These are phyloP conservation scores for Rhizopogon vulgaris DNA, from an alignment of 768 basidiomycete species.

Conservation along the genomic window DNA sequence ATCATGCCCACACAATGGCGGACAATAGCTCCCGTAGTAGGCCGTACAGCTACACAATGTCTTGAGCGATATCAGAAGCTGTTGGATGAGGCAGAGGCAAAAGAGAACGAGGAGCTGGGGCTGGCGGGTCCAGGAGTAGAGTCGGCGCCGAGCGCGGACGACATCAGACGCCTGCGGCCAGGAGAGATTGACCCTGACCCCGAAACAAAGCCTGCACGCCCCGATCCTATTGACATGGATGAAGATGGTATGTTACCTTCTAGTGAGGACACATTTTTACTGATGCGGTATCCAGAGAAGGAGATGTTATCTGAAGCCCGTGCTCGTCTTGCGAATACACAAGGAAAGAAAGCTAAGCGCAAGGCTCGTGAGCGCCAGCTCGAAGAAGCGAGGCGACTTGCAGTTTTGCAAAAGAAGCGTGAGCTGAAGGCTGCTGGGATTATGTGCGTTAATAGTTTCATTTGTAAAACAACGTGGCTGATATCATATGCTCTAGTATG, in stretches of 20 bases:
- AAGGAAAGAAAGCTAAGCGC: constrained; percentile 98
- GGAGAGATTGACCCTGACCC: constrained; percentile 99
- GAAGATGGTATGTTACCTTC: constrained; percentile 70
- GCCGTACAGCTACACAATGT: constrained; percentile 96
- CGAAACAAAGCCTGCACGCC: constrained; percentile 95
- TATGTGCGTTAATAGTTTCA: constrained; percentile 50
- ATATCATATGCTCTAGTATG: constrained; percentile 46
- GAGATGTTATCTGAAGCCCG: constrained; percentile 99
- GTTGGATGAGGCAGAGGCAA: constrained; percentile 93
- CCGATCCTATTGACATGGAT: constrained; percentile 99
- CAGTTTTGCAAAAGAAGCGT: constrained; percentile 94
- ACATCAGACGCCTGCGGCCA: constrained; percentile 80
- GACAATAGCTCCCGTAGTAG: constrained; percentile 97
- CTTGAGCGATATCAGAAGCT: constrained; percentile 97
- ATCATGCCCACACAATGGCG: constrained; percentile 99
- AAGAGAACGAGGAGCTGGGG: constrained; percentile 93
- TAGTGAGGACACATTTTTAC: neutral
- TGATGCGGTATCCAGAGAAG: constrained; percentile 60
- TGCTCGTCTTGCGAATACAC: constrained; percentile 95
- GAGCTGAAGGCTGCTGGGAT: constrained; percentile 98
- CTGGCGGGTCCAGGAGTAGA: constrained; percentile 78
- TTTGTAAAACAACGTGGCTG: constrained; percentile 2
- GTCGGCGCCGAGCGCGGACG: constrained; percentile 84
- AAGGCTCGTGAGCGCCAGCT: constrained; percentile 96
- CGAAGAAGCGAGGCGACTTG: constrained; percentile 91